Evolutionary conservation across 805 yeast genomes (phyloP), one percentile per base, ranked within the genome.

Genomic region (Ogataea corticis): DNA sequence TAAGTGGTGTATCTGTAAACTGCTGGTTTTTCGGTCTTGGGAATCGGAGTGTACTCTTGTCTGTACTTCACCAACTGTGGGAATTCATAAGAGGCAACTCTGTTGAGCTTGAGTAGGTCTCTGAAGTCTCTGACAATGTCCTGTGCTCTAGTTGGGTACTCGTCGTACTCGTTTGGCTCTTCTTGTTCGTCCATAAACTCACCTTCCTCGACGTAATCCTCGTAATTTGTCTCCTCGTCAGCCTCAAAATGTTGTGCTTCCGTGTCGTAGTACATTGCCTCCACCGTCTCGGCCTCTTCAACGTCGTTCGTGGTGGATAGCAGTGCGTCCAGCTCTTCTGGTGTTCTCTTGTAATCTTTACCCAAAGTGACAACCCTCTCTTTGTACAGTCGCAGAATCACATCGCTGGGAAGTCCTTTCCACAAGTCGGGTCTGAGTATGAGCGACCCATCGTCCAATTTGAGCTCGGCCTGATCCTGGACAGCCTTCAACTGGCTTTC

Each of bases 21-120:
- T 33, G 90, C 70, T 4, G 90, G 89, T 9, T 72, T 65, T 21
- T 72, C 69, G 14, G 58, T 61, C 10, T 55, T 54, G 5, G 72
- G 54, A 12, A 72, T 71, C 16, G 83, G 83, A 28, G 59, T 63
- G 69, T 87, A 91, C 48, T 73, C 75, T 65, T 85, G 81, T 55
- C 92, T 83, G 62, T 75, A 86, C 64, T 88, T 82, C 33, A 83
- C 82, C 52, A 94, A 73, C 45, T 81, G 76, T 6, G 99, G 99
- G 73, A 92, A 76, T 63, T 92, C 98, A 68, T 85, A 92, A 0
- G 97, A 97, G 10, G 95, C 88, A 35, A 88, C 73, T 57, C 97
- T 77, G 59, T 83, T 83, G 58, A 83, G 81, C 52, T 85, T 80
- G 55, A 96, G 82, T 55, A 79, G 82, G 52, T 80, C 84, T 60